Base-by-base conservation (phyloP, 2,329 filamentous ascomycete species). In the Ophioceras dolichostomum region DNA sequence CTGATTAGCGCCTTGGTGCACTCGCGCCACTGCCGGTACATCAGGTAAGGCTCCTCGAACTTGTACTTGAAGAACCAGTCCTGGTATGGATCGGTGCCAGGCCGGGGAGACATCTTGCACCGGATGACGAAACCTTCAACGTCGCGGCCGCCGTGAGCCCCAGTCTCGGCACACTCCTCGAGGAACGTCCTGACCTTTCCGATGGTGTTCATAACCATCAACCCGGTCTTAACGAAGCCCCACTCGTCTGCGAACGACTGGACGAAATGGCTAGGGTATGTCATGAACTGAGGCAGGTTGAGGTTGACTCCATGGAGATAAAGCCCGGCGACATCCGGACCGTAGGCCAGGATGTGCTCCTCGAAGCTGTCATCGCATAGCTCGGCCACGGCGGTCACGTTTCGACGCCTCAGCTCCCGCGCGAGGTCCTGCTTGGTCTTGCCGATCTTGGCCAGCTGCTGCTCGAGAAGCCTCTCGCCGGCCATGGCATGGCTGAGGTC, bases 31-130 rank as follows among this genome's bases (percentile, higher is more conserved):
- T 98, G 91, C 18, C 91, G 79, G 61, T 96, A 98, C 86, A 98
- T 93, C 42, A 98, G 65, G 55, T 98, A 98, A 1, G 91, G 91
- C 61, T 98, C 91, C 53, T 98, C 91, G 42, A 98, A 98, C 63
- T 98, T 98, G 73, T 88, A 98, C 61, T 98, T 98, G 78, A 98
- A 98, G 61, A 98, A 98, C 91, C 91, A 98, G 56, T 98, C 88
- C n/a, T 73, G 63, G 55, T 79, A 91, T 1, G 73, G 70, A 2
- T 56, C 57, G 12, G 56, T 54, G 1, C 59, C 61, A 0, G 65
- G 63, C 20, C 76, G 59, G n/a, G 59, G 52, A 13, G 68, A 64
- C 65, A 66, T 77, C 62, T 76, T 84, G 70, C 91, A 96, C 39
- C 91, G 80, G 47, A 98, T 82, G 40, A 98, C 91, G 49, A 98